A percentile compares a stretch with the other conserved stretches of the same genome.
Evolutionary conservation across 169 alveolate species (phyloP).

Genomic region (Babesia ovata): DNA sequence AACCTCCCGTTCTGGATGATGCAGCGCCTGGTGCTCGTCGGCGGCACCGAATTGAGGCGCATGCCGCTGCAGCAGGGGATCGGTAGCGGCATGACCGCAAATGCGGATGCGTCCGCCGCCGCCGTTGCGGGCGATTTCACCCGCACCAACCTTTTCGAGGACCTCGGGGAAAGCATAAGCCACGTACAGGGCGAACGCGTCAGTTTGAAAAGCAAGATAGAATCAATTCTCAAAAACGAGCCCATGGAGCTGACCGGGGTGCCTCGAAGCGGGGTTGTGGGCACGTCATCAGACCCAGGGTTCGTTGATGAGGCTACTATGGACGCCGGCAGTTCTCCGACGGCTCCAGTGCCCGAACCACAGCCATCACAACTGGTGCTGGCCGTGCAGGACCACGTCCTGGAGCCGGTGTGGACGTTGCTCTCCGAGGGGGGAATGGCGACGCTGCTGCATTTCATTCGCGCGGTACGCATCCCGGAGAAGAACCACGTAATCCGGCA

Average conservation of each 20-base stretch:
- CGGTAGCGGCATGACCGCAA: slow-evolving; percentile 4
- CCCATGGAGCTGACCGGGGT: slow-evolving; percentile 30
- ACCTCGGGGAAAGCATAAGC: slow-evolving; percentile 10
- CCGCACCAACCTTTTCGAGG: slow-evolving; percentile 28
- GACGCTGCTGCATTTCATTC: slow-evolving; percentile 51
- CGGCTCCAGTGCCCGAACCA: neutral
- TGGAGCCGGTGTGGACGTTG: slow-evolving; percentile 55
- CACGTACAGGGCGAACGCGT: slow-evolving; percentile 19
- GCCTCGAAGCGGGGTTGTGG: neutral
- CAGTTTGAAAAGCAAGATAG: slow-evolving; percentile 15
- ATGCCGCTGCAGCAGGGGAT: slow-evolving; percentile 31
- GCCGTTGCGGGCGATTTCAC: slow-evolving; percentile 33
- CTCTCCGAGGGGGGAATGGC: slow-evolving; percentile 63
- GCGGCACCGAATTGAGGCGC: slow-evolving; percentile 31
- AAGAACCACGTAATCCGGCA: slow-evolving; percentile 33
- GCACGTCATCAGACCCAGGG: too few species aligned
- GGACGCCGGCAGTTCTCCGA: neutral
- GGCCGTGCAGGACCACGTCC: slow-evolving; percentile 30
- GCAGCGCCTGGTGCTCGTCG: slow-evolving; percentile 52
- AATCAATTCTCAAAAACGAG: slow-evolving; percentile 12
- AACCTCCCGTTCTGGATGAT: slow-evolving; percentile 66
- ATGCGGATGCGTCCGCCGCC: neutral
- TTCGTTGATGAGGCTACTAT: too few species aligned
- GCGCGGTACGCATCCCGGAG: slow-evolving; percentile 58
- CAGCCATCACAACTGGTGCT: slow-evolving; percentile 4